Conservation (phyloP, 768 basidiomycete genomes). For the Gloeophyllum trabeum region DNA sequence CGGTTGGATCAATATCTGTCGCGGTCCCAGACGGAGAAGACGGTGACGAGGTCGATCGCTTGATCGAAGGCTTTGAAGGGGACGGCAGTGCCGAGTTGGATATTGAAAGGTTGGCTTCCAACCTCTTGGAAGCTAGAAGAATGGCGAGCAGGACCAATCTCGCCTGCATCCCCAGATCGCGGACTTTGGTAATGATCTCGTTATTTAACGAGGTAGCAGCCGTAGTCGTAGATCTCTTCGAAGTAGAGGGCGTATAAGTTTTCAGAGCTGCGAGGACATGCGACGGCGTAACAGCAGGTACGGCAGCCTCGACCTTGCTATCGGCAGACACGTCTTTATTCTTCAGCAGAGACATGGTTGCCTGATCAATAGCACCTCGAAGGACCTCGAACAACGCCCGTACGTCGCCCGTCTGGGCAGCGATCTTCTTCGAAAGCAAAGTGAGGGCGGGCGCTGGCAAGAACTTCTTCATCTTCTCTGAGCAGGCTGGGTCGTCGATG, state of each 20-base stretch:
- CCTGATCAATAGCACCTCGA: slow-evolving; percentile 67
- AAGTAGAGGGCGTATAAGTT: slow-evolving; percentile 33
- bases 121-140: slow-evolving; percentile 52
- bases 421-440: slow-evolving; percentile 71
- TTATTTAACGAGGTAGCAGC: slow-evolving; percentile 7
- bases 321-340: slow-evolving; percentile 13
- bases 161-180: slow-evolving; percentile 61
- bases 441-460: slow-evolving; percentile 54
- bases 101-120: slow-evolving; percentile 44
- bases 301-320: too few species aligned
- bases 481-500: slow-evolving; percentile 16
- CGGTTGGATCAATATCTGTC: slow-evolving; percentile 41
- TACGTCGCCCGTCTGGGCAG: slow-evolving; percentile 76
- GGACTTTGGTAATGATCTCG: slow-evolving; percentile 43
- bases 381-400: slow-evolving; percentile 72
- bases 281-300: slow-evolving; percentile 41
- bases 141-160: slow-evolving; percentile 58
- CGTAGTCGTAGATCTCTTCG: slow-evolving; percentile 25
- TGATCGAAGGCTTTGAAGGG: slow-evolving; percentile 21
- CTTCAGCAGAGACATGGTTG: slow-evolving; percentile 23
- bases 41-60: slow-evolving; percentile 35
- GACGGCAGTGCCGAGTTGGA: slow-evolving; percentile 24
- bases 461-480: slow-evolving; percentile 31
- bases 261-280: slow-evolving; percentile 71
- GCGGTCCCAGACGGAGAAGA: slow-evolving; percentile 16